Evolutionary conservation across 345 rosid genomes (phyloP), one percentile per base, ranked within the genome.

Genomic region (Carallia brachiata): DNA sequence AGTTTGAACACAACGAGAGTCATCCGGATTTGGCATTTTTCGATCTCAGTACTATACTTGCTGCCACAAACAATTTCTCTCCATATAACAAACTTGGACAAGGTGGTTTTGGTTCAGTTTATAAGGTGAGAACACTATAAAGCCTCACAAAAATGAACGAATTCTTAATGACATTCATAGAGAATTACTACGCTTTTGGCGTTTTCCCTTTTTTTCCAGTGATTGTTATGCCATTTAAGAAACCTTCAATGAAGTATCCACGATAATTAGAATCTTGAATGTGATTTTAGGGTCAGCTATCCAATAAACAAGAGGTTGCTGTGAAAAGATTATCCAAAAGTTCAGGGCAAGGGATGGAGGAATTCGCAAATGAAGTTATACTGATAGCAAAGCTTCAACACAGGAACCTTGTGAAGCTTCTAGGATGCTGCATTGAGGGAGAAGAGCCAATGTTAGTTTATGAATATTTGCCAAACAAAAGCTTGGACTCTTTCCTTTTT

Each of bases 361-460:
- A 90, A 71, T 92, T 92, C 73, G 80, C 67, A 2, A 92, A 87
- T 63, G 96, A 90, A 74, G 86, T 87, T 15, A 68, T 78, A 57
- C 60, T 90, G 82, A 89, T 90, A 40, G 86, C 91, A 0, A 88
- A 75, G 63, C 93, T 88, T 70, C 96, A 90, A 65, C 93, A 88
- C 54, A 73, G 87, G 60, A 90, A 90, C 70, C 90, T 90, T 70
- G 91, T 88, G 13, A 82, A 85, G 54, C 88, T 88, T 70, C 63
- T 88, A 34, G 90, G 93, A 4, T 88, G 84, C 48, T 90, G 93
- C 73, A 85, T 84, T 18, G 70, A 73, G 27, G 87, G 80, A 69
- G 86, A 82, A 12, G 91, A 90, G 36, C 80, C 80, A 82, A 92
- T 92, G 86, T 79, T 92, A 67, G 83, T 92, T 53, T 92, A 92